Evolutionary conservation across 1,284 basidiomycete species (phyloP).

Genomic region (Xanthoconium separans): DNA sequence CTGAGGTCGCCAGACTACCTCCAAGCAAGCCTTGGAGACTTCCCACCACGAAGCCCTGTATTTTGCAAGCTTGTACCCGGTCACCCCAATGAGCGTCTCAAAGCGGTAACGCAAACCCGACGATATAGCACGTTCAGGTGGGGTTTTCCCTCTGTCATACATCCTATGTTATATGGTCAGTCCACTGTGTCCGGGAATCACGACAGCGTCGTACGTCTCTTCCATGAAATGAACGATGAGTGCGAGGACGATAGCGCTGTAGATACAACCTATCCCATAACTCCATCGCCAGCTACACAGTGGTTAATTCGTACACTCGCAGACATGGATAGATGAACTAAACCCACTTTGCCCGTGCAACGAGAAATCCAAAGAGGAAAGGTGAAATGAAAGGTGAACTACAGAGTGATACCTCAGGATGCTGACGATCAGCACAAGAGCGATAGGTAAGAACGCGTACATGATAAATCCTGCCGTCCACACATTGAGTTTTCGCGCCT

Average conservation of each 20-base stretch:
- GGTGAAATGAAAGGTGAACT: constrained; percentile 63
- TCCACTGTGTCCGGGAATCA: not conserved
- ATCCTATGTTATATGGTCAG: constrained; percentile 45
- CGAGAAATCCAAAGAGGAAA: constrained; percentile 69
- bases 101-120: constrained; percentile 54
- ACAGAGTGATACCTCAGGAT: not conserved
- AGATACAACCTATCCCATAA: constrained; percentile 67
- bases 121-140: constrained; percentile 43
- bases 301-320: not conserved
- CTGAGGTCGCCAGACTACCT: constrained; percentile 66
- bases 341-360: constrained; percentile 50
- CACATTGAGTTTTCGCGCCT: constrained; percentile 71
- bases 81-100: constrained; percentile 65
- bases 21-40: constrained; percentile 45
- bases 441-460: constrained; percentile 38
- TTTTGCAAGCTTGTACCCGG: constrained; percentile 60
- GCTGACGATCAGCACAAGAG: not conserved
- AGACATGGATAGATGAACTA: not conserved
- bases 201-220: constrained; percentile 52
- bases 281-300: constrained; percentile 63
- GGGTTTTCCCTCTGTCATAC: constrained; percentile 62
- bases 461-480: constrained; percentile 74
- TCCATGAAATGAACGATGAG: constrained; percentile 59
- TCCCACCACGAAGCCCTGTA: constrained; percentile 58
- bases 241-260: constrained; percentile 52